phyloP scores from a whole-genome alignment of 495 filamentous ascomycete species.

The Hypoxylon lenormandii region DNA sequence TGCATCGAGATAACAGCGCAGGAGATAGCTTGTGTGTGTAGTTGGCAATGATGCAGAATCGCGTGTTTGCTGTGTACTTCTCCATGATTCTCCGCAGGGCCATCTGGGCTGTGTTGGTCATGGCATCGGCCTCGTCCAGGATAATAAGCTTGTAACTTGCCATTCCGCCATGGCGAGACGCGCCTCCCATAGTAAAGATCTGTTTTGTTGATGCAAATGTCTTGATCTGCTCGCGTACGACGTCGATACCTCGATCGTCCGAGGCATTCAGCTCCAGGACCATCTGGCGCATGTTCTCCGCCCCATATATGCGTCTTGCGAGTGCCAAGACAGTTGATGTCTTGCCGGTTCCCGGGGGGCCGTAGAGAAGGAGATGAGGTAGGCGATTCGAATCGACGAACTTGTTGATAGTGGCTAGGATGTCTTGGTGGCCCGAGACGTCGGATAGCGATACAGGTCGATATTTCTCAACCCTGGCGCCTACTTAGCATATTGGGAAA shows the following conservation, averaged over 20 bases:
- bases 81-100: constrained; percentile 97
- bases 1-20: constrained; percentile 91
- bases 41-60: constrained; percentile 99
- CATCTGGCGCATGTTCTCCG: constrained; percentile 95
- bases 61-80: constrained; percentile 96
- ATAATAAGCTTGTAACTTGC: constrained; percentile 94
- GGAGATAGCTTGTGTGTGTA: constrained; percentile 99
- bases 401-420: constrained; percentile 94
- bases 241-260: constrained; percentile 97
- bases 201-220: constrained; percentile 87
- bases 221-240: constrained; percentile 98
- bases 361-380: constrained; percentile 97
- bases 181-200: constrained; percentile 63
- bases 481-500: constrained; percentile 22
- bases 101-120: constrained; percentile 98
- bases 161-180: constrained; percentile 58
- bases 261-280: constrained; percentile 96
- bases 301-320: constrained; percentile 90
- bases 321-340: constrained; percentile 94
- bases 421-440: constrained; percentile 97
- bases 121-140: constrained; percentile 96
- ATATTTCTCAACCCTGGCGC: constrained; percentile 95
- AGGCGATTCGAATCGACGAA: constrained; percentile 93
- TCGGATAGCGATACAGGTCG: constrained; percentile 87
- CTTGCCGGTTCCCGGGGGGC: constrained; percentile 96